Evolutionary conservation across 192 early-diverging fungal genomes (phyloP).

Genomic region (Podila minutissima): DNA sequence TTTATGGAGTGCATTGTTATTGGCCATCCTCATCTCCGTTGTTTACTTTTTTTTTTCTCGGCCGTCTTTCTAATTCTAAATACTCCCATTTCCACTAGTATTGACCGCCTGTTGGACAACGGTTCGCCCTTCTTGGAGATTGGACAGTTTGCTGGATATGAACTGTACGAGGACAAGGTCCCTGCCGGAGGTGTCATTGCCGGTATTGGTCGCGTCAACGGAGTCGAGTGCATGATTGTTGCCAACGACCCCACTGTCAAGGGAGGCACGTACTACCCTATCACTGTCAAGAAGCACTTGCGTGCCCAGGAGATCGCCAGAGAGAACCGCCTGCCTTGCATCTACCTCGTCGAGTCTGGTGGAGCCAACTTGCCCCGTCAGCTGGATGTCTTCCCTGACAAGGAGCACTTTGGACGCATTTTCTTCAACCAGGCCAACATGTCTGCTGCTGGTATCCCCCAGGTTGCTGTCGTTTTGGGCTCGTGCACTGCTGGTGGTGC

Average conservation of each 20-base stretch:
- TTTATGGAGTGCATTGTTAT: conserved; percentile 4
- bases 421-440: conserved; percentile 94
- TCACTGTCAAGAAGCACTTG: conserved; percentile 96
- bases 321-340: conserved; percentile 94
- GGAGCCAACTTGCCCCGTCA: conserved; percentile 95
- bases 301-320: conserved; percentile 96
- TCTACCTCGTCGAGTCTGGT: conserved; percentile 94
- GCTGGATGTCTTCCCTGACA: conserved; percentile 96
- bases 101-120: conserved; percentile 80
- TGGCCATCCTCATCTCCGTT: not conserved
- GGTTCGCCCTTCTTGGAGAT: conserved; percentile 95
- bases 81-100: conserved; percentile 38
- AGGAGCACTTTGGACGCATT: conserved; percentile 93
- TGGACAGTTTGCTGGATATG: conserved; percentile 90
- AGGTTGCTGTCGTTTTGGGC: conserved; percentile 97
- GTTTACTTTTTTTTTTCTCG: not conserved
- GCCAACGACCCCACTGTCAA: conserved; percentile 99
- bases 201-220: conserved; percentile 94
- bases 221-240: conserved; percentile 95
- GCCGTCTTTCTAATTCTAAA: not conserved
- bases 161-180: conserved; percentile 87
- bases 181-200: conserved; percentile 93
- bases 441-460: conserved; percentile 86
- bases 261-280: conserved; percentile 97
- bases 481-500: conserved; percentile 98